These are phyloP conservation scores for Myxozyma nipponensis DNA, from an alignment of 805 yeast genomes.

Conservation along the genomic window DNA sequence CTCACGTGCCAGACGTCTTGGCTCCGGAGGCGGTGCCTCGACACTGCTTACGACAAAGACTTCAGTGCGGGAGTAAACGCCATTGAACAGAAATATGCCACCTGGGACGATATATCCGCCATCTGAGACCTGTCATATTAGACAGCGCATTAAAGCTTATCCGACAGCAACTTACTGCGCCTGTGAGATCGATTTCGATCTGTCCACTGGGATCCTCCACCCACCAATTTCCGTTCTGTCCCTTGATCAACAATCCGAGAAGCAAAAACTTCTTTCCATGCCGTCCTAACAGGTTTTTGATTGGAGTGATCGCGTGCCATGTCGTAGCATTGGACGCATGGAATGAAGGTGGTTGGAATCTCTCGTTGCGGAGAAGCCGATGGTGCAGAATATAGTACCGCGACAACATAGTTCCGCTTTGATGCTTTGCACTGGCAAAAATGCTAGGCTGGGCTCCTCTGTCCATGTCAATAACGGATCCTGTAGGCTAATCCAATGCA, in stretches of 20 bases:
- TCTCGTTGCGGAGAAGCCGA: conserved; percentile 69
- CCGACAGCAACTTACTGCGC: conserved; percentile 43
- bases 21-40: conserved; percentile 86
- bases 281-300: conserved; percentile 83
- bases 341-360: conserved; percentile 55
- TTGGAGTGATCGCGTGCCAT: conserved; percentile 51
- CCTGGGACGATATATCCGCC: conserved; percentile 70
- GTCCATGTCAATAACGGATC: background rate
- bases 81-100: conserved; percentile 75
- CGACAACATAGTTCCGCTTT: conserved; percentile 36
- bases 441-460: conserved; percentile 19
- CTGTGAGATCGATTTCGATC: conserved; percentile 56
- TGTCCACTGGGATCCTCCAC: conserved; percentile 78
- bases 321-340: conserved; percentile 34
- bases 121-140: conserved; percentile 44
- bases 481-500: background rate
- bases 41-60: conserved; percentile 71
- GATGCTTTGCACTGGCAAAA: conserved; percentile 44
- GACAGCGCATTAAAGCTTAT: background rate
- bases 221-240: conserved; percentile 63
- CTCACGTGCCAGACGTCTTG: conserved; percentile 59
- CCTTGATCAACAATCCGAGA: conserved; percentile 68
- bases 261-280: conserved; percentile 71
- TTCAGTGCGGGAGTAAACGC: conserved; percentile 58
- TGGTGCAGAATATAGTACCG: conserved; percentile 59